A percentile compares a stretch with the other conserved stretches of the same genome.
Conservation (phyloP, 1,139 yeast species). For the Kodamaea anthophila region DNA sequence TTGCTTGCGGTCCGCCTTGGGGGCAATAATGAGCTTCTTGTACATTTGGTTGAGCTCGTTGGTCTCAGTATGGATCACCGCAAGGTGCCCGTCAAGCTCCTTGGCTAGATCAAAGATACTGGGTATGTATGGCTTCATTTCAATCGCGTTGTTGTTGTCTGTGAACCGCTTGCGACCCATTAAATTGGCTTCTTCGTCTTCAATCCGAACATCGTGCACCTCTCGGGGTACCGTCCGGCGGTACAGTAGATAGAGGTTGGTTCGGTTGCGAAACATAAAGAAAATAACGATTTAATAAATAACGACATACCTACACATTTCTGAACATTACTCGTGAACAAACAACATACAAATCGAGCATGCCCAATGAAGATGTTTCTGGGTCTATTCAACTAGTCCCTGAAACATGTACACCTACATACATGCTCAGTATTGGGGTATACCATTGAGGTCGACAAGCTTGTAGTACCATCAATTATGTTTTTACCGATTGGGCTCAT, state of each 20-base stretch:
- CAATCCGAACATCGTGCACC: slow-evolving; percentile 18
- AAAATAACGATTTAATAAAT: too few species aligned
- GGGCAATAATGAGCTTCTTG: slow-evolving; percentile 78
- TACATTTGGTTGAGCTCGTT: slow-evolving; percentile 61
- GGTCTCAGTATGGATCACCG: slow-evolving; percentile 43
- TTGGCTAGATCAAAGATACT: slow-evolving; percentile 67
- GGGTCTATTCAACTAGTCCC: too few species aligned
- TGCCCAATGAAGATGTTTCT: too few species aligned
- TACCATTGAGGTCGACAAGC: too few species aligned
- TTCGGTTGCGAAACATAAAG: slow-evolving; percentile 73
- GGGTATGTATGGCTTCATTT: slow-evolving; percentile 61
- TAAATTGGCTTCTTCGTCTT: slow-evolving; percentile 56
- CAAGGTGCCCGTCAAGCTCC: slow-evolving; percentile 61
- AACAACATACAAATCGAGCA: too few species aligned
- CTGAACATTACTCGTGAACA: too few species aligned
- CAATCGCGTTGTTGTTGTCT: slow-evolving; percentile 27
- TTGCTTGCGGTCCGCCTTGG: slow-evolving; percentile 69
- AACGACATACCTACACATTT: too few species aligned
- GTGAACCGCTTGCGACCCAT: slow-evolving; percentile 19
- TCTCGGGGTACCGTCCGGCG: slow-evolving; percentile 63
- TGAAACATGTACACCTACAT: too few species aligned
- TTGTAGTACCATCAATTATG: too few species aligned
- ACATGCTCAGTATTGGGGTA: too few species aligned
- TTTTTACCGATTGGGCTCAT: too few species aligned
- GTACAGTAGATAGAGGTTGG: slow-evolving; percentile 64